Evolutionary conservation across 2,329 filamentous ascomycete species (phyloP).

Genomic region (Pyrenochaeta sp.): DNA sequence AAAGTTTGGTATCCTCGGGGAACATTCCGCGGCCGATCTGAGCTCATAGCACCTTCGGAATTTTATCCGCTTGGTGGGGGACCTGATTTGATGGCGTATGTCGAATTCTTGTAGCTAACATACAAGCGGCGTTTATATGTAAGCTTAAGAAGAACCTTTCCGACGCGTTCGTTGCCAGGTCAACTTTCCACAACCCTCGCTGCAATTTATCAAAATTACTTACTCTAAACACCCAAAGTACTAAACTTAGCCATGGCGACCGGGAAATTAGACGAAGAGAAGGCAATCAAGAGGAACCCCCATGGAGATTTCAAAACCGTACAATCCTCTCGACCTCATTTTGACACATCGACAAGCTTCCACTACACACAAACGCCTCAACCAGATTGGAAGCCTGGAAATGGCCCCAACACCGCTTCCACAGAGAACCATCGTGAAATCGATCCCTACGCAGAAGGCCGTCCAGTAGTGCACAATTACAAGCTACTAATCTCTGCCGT

Average conservation of each 20-base stretch:
- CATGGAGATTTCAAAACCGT: constrained; percentile 79
- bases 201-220: background rate
- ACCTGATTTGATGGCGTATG: background rate
- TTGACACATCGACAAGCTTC: constrained; percentile 60
- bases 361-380: constrained; percentile 69
- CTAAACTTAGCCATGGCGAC: constrained; percentile 20
- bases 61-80: constrained; percentile 29
- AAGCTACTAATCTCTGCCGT: constrained; percentile 88
- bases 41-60: constrained; percentile 14
- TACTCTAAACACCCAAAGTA: background rate
- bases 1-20: background rate
- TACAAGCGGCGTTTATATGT: background rate
- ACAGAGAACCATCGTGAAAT: constrained; percentile 75
- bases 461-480: constrained; percentile 79
- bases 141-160: background rate
- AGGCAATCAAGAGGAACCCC: constrained; percentile 66
- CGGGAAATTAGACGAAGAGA: constrained; percentile 56
- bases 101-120: constrained; percentile 6
- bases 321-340: constrained; percentile 71
- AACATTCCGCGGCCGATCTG: constrained; percentile 14
- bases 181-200: background rate
- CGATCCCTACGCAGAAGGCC: constrained; percentile 77
- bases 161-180: background rate
- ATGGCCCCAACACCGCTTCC: constrained; percentile 68
- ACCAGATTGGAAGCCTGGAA: constrained; percentile 71